Evolutionary conservation across 202 grass and related monocot species (phyloP).

Genomic region (Hordeum pubiflorum): DNA sequence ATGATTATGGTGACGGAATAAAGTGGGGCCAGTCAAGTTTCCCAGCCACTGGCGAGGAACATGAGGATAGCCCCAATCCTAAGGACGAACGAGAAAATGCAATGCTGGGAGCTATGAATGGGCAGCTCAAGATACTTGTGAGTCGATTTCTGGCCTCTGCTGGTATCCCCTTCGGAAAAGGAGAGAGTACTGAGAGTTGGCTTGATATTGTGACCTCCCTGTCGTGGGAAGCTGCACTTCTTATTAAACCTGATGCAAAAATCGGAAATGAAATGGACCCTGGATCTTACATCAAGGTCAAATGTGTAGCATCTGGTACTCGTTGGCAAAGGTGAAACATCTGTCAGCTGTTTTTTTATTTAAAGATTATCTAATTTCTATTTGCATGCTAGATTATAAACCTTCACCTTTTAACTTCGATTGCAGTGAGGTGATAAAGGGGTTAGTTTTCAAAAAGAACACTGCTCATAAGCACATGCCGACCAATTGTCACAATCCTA

Average conservation of each 20-base stretch:
- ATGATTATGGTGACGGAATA: constrained; percentile 39
- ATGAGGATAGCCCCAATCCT: constrained; percentile 25
- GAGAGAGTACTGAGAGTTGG: constrained; percentile 56
- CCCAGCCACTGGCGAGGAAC: constrained; percentile 34
- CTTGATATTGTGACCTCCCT: constrained; percentile 71
- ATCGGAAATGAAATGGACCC: constrained; percentile 94
- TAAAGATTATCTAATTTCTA: not conserved
- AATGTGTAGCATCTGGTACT: constrained; percentile 80
- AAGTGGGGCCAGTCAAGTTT: constrained; percentile 58
- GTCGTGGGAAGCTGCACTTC: constrained; percentile 82
- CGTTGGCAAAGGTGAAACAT: constrained; percentile 62
- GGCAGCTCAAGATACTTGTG: constrained; percentile 89
- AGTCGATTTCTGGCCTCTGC: constrained; percentile 72
- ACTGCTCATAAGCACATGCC: constrained; percentile 98
- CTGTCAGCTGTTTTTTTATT: not conserved
- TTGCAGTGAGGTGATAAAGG: constrained; percentile 90
- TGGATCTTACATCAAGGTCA: constrained; percentile 91
- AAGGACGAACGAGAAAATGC: constrained; percentile 63
- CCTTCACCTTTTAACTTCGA: constrained; percentile 9
- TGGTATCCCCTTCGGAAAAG: constrained; percentile 41
- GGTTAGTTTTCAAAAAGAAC: constrained; percentile 94
- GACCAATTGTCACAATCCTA: constrained; percentile 66
- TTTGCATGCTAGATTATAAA: constrained; percentile 11
- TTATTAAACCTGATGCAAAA: constrained; percentile 81
- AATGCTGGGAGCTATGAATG: constrained; percentile 94